Evolutionary conservation across 352 stramenopile genomes (phyloP).

Genomic region (Phytophthora sojae): DNA sequence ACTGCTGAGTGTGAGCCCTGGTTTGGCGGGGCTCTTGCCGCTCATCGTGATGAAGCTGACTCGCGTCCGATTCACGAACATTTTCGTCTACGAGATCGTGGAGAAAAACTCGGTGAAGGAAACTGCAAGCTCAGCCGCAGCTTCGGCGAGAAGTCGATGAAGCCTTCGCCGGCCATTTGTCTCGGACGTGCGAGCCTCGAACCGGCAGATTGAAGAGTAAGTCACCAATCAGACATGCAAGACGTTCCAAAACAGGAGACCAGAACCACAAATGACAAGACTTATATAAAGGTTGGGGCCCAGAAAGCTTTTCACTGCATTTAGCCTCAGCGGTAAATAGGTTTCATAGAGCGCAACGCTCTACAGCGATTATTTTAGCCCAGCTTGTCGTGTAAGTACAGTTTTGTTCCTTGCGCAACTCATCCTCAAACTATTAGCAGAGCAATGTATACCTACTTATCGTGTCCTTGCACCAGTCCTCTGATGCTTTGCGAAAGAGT

Average conservation of each 20-base stretch:
- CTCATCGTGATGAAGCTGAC: slow-evolving; percentile 44
- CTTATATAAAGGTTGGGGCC: not conserved
- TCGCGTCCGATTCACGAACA: slow-evolving; percentile 33
- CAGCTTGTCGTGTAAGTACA: not conserved
- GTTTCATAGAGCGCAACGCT: not conserved
- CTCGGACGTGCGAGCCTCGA: not conserved
- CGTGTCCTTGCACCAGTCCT: not conserved
- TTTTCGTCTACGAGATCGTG: slow-evolving; percentile 35
- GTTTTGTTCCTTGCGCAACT: slow-evolving; percentile 6
- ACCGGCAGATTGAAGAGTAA: slow-evolving; percentile 1
- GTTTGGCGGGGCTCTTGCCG: slow-evolving; percentile 15
- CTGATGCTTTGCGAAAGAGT: not conserved
- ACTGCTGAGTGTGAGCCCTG: slow-evolving; percentile 9
- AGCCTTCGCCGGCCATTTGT: slow-evolving; percentile 17
- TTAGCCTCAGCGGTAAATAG: not conserved
- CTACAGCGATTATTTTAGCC: not conserved
- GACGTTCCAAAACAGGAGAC: not conserved
- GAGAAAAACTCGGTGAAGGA: slow-evolving; percentile 21
- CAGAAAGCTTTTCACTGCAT: not conserved
- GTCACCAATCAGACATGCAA: not conserved
- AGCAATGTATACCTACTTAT: not conserved
- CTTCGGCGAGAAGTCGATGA: slow-evolving; percentile 17
- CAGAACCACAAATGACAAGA: not conserved
- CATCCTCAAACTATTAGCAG: slow-evolving; percentile 11
- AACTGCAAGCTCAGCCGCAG: slow-evolving; percentile 17